phyloP scores from a whole-genome alignment of 2,329 filamentous ascomycete genomes.

The Blastomyces parvus region DNA sequence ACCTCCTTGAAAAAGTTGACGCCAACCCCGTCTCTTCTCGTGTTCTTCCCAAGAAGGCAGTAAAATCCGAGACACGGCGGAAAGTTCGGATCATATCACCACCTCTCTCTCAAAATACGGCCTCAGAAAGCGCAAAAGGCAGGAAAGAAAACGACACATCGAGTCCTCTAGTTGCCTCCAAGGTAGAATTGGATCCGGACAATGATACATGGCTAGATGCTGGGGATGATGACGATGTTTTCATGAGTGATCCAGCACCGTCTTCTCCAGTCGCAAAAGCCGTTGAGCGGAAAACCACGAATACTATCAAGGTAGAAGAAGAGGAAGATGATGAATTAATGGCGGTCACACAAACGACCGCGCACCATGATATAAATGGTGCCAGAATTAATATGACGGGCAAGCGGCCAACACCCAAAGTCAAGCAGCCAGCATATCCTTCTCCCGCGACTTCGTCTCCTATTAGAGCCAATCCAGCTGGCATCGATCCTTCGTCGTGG shows the following conservation, averaged over 20 bases:
- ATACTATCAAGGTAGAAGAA: conserved; percentile 50
- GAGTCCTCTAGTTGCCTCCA: conserved; percentile 10
- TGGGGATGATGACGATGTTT: conserved; percentile 62
- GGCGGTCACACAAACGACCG: conserved; percentile 71
- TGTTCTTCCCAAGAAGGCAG: conserved; percentile 48
- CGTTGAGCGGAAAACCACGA: conserved; percentile 57
- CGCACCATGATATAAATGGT: conserved; percentile 51
- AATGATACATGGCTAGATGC: conserved; percentile 48
- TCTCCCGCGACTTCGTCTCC: conserved; percentile 71
- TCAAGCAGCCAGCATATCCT: conserved; percentile 59
- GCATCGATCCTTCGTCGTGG: conserved; percentile 75
- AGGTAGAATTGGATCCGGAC: conserved; percentile 32
- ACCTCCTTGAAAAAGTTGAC: conserved; percentile 80
- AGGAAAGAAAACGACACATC: conserved; percentile 18
- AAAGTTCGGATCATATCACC: conserved; percentile 76
- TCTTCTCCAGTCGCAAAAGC: conserved; percentile 80
- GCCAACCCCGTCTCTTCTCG: conserved; percentile 56
- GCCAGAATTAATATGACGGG: conserved; percentile 77
- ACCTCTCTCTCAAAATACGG: conserved; percentile 47
- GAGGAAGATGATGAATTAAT: conserved; percentile 70
- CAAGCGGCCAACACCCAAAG: conserved; percentile 65
- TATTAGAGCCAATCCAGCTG: conserved; percentile 47
- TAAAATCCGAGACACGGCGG: conserved; percentile 66
- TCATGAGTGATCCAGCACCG: conserved; percentile 76
- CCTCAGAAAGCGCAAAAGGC: conserved; percentile 44